Conservation (phyloP, 306 rosid species). For the Prosopis cineraria region DNA sequence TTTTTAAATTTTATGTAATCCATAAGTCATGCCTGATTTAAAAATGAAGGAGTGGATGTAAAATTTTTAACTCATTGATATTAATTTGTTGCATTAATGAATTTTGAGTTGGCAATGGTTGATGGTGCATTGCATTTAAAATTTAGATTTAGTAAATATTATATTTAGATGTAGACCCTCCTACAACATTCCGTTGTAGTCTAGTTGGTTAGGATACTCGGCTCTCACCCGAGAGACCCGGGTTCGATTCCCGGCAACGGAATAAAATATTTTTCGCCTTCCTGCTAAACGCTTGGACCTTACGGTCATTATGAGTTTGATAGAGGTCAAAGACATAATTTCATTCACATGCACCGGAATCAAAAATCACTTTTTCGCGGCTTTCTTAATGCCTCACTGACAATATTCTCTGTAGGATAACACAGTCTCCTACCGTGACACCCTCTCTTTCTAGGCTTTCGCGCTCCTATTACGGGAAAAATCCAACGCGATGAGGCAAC, state of each 20-base stretch:
- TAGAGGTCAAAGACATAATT: background rate
- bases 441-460: conserved; percentile 33
- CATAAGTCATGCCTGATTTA: too few species aligned
- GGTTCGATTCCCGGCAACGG: conserved; percentile 71
- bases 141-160: too few species aligned
- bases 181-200: conserved; percentile 62
- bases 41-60: too few species aligned
- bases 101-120: too few species aligned
- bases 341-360: conserved; percentile 23
- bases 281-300: background rate
- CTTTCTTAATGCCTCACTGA: conserved; percentile 41
- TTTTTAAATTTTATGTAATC: background rate
- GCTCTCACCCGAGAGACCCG: conserved; percentile 58
- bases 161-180: too few species aligned
- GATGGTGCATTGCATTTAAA: too few species aligned
- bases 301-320: background rate
- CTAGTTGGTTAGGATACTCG: conserved; percentile 59
- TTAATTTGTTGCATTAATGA: too few species aligned
- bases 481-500: conserved; percentile 30
- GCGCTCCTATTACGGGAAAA: conserved; percentile 39
- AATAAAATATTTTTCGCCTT: background rate
- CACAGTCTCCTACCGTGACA: conserved; percentile 35
- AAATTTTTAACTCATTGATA: too few species aligned
- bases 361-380: conserved; percentile 58
- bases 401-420: conserved; percentile 66